Base-by-base conservation (phyloP, 1,139 yeast species). In the Casaregolazyma suthepensis region DNA sequence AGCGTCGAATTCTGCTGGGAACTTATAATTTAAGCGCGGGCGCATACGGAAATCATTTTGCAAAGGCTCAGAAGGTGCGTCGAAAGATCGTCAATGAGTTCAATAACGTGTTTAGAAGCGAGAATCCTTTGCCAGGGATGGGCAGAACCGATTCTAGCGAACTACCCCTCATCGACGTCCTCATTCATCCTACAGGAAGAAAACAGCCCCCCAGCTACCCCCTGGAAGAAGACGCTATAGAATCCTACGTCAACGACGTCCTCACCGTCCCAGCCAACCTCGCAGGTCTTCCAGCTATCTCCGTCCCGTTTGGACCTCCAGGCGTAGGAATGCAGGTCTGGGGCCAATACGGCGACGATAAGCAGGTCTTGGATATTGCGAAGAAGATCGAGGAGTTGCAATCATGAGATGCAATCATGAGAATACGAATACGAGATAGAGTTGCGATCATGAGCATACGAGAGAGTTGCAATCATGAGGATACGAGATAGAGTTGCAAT, bases 251-350 rank as follows among this genome's bases (percentile, higher is more conserved):
- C 50, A 87, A 89, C 66, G 99, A 94, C 66, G 81, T 87, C 1
- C 75, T 90, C 56, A 89, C 97, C 0, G 86, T 91, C 3, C 97
- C 99, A 0, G 87, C 94, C 45, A 90, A 96, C 1, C 71, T 94
- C 57, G 95, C 96, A 0, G 99, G 98, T 0, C 70, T 93, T 2
- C 99, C 99, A 0, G 80, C 96, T 0, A 76, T 91, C 10, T 79
- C 86, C 0, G 71, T 91, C 1, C 99, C 99, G 0, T 77, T 73
- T 63, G 69, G 65, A 15, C 61, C 65, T 12, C 63, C 66, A 2
- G 67, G 69, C 0, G 79, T 87, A 1, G 88, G 88, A 0, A 73
- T 93, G 38, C 99, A 94, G 65, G 63, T 93, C 1, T 79, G 84
- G 65, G 96, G 93, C 0, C 99, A 91, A 67, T 87, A 74, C 65